A percentile compares a stretch with the other conserved stretches of the same genome.
phyloP scores from a whole-genome alignment of 2,329 filamentous ascomycete genomes.

The Fusarium proliferatum region DNA sequence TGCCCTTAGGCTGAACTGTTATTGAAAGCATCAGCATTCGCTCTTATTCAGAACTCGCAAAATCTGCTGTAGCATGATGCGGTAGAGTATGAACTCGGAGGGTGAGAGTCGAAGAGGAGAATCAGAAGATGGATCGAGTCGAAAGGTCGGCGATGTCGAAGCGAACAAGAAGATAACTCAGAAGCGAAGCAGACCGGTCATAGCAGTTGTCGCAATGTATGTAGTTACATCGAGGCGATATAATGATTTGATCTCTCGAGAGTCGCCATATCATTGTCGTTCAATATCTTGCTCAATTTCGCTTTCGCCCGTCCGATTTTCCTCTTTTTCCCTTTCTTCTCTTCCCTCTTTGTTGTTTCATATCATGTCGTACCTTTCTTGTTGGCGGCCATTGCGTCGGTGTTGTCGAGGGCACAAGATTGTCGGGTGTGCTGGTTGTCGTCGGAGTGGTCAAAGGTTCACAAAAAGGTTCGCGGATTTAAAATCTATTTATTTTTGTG shows the following conservation, averaged over 20 bases:
- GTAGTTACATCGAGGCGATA: conserved; percentile 9
- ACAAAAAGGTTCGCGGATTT: conserved; percentile 23
- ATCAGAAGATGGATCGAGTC: conserved; percentile 11
- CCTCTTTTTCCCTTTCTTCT: conserved; percentile 3
- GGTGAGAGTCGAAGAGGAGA: conserved; percentile 5
- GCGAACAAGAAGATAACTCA: not conserved
- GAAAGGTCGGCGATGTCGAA: conserved; percentile 21
- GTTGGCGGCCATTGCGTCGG: conserved; percentile 50
- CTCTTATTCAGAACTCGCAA: conserved; percentile 78
- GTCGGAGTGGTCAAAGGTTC: conserved; percentile 35
- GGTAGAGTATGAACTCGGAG: conserved; percentile 39
- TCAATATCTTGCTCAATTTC: conserved; percentile 23
- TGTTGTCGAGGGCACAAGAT: conserved; percentile 43
- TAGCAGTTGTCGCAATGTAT: not conserved
- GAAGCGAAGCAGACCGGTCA: not conserved
- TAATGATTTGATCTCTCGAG: conserved; percentile 5
- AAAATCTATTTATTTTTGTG: conserved; percentile 1
- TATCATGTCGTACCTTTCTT: conserved; percentile 62
- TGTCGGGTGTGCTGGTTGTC: conserved; percentile 44
- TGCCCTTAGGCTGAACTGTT: conserved; percentile 72
- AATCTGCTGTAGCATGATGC: conserved; percentile 79
- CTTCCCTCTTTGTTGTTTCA: conserved; percentile 21
- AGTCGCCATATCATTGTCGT: conserved; percentile 13
- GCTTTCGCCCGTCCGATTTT: conserved; percentile 6
- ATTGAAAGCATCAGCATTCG: conserved; percentile 76